Evolutionary conservation across 768 basidiomycete species (phyloP).

Genomic region (Dioszegia crocea): DNA sequence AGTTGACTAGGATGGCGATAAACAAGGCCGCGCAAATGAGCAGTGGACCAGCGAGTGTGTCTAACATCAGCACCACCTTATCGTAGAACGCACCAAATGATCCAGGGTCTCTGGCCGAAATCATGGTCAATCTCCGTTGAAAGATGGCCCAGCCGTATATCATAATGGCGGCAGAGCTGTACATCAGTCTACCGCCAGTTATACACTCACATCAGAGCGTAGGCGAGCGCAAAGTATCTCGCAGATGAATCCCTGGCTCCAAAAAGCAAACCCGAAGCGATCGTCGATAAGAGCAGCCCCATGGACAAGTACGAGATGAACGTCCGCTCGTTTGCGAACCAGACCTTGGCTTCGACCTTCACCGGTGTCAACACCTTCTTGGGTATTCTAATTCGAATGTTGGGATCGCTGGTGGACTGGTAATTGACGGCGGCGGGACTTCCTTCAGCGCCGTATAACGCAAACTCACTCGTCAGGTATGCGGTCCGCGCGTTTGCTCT

Average conservation of each 20-base stretch:
- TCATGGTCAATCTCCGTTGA: constrained; percentile 83
- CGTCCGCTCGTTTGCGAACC: constrained; percentile 88
- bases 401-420: constrained; percentile 41
- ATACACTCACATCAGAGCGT: constrained; percentile 69
- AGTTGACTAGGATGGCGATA: constrained; percentile 71
- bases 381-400: constrained; percentile 33
- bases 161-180: constrained; percentile 53
- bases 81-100: constrained; percentile 66
- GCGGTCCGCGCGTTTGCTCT: constrained; percentile 46
- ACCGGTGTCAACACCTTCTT: constrained; percentile 53
- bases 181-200: background rate
- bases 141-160: constrained; percentile 82
- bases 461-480: constrained; percentile 44
- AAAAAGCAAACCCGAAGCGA: constrained; percentile 84
- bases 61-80: constrained; percentile 52
- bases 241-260: constrained; percentile 64
- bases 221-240: constrained; percentile 72
- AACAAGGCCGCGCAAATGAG: constrained; percentile 78
- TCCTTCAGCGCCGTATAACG: background rate
- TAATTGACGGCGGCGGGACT: constrained; percentile 27
- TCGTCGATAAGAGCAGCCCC: constrained; percentile 73
- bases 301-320: constrained; percentile 92
- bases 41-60: constrained; percentile 75
- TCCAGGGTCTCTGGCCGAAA: constrained; percentile 78
- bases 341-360: constrained; percentile 89